A percentile compares a stretch with the other conserved stretches of the same genome.
Evolutionary conservation across 2,329 filamentous ascomycete species (phyloP).

Genomic region (Helotiales sp.): DNA sequence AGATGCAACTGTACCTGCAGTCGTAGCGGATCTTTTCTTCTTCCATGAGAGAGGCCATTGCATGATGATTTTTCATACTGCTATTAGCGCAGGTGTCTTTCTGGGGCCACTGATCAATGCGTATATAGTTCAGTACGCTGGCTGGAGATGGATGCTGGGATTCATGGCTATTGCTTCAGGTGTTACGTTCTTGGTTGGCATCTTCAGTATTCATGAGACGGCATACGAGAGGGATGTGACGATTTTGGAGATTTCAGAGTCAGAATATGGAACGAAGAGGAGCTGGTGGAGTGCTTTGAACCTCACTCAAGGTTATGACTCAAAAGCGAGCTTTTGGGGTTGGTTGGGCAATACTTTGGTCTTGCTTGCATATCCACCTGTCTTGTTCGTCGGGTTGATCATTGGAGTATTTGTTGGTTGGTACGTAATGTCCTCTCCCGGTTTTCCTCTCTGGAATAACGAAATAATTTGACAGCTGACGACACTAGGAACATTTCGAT

Average conservation of each 20-base stretch:
- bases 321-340: neutral
- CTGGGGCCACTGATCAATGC: slow-evolving; percentile 39
- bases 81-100: slow-evolving; percentile 38
- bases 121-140: slow-evolving; percentile 28
- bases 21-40: slow-evolving; percentile 39
- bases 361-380: slow-evolving; percentile 7
- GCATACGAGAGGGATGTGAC: slow-evolving; percentile 9
- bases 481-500: slow-evolving; percentile 8
- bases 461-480: neutral
- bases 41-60: slow-evolving; percentile 37
- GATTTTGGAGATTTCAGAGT: neutral
- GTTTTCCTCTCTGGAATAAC: neutral
- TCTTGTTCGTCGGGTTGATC: neutral
- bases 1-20: slow-evolving; percentile 39
- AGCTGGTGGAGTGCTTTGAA: slow-evolving; percentile 4
- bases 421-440: neutral
- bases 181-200: slow-evolving; percentile 24
- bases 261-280: slow-evolving; percentile 2
- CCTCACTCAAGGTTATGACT: slow-evolving; percentile 13
- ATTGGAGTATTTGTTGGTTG: slow-evolving; percentile 10
- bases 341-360: slow-evolving; percentile 1
- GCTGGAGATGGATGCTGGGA: slow-evolving; percentile 32
- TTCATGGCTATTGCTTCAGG: slow-evolving; percentile 32
- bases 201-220: slow-evolving; percentile 33
- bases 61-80: slow-evolving; percentile 41